Base-by-base conservation (phyloP, 208 protist genomes). In the Leishmania amazonensis region DNA sequence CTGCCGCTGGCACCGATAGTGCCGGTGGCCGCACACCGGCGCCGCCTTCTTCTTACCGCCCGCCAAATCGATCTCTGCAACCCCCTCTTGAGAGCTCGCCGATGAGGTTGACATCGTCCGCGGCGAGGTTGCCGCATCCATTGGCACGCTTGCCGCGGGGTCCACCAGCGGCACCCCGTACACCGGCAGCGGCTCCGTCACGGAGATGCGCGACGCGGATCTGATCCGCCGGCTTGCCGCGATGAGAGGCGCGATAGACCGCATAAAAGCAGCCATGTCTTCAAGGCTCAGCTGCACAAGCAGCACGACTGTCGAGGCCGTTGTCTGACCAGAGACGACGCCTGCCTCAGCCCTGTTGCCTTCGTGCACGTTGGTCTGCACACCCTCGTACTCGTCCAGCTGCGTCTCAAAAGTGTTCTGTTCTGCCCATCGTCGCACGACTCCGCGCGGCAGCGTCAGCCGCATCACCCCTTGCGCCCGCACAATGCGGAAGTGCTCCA, bases 401-500 rank as follows among this genome's bases (percentile, higher is more conserved):
- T 96, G 90, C 0, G 88, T 83, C 28, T 79, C 86, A 60, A 96
- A 96, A 7, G 89, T 83, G 71, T 97, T 96, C 3, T 68, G 81
- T 40, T 81, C 85, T 0, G 94, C 94, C 93, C 94, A 97, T 31
- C 35, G 76, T 57, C 65, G 78, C 28, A 97, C 90, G 49, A 70
- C 51, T 0, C 28, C 45, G 38, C 81, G 83, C 45, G 89, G 89
- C 45, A 94, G 40, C n/a, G 93, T 89, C 72, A 97, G 89, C 11
- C 92, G 94, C 88, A 97, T 89, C n/a, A 91, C 64, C 54, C 87
- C 83, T 75, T 94, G 79, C 45, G 88, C 79, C 24, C 89, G 90
- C 38, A 96, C 87, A 19, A 96, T 89, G n/a, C 91, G 89, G 78
- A 96, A 95, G 64, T 96, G 91, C 24, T 88, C n/a, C n/a, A 96